These are phyloP conservation scores for Trypanosomatidae sp. DNA, from an alignment of 208 protist genomes.

Conservation along the genomic window DNA sequence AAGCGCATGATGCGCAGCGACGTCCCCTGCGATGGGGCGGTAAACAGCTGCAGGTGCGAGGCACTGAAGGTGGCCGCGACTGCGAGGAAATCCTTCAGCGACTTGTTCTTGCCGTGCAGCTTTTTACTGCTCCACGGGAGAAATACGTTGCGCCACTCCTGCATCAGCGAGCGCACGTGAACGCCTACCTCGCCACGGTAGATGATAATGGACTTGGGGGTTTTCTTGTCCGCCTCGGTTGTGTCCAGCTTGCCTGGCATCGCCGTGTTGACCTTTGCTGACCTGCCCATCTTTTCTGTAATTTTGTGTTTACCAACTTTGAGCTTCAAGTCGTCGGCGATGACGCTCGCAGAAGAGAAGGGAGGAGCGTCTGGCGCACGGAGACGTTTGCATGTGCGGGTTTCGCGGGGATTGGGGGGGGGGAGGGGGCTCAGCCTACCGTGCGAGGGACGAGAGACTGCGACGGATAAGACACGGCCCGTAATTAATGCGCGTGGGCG, in stretches of 20 bases:
- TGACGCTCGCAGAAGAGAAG: neutral
- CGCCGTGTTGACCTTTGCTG: constrained; percentile 11
- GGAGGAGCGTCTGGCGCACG: neutral
- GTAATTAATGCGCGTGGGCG: neutral
- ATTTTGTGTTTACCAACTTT: neutral
- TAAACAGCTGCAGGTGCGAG: constrained; percentile 89
- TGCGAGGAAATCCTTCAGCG: constrained; percentile 86
- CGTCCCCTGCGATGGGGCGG: constrained; percentile 75
- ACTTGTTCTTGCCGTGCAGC: constrained; percentile 88
- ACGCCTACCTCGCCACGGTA: constrained; percentile 86
- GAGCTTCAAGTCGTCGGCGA: neutral
- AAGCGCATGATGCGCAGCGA: constrained; percentile 91
- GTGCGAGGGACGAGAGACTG: neutral
- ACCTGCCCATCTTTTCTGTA: constrained; percentile 19
- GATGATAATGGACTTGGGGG: constrained; percentile 91
- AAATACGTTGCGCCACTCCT: constrained; percentile 90
- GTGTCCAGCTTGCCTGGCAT: constrained; percentile 83
- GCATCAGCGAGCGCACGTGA: constrained; percentile 83
- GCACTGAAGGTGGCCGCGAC: constrained; percentile 82
- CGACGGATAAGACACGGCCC: neutral
- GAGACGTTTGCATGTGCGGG: neutral
- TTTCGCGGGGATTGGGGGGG: neutral
- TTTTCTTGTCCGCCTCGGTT: constrained; percentile 85
- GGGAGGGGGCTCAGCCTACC: neutral
- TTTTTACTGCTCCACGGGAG: constrained; percentile 91